Evolutionary conservation across 257 asterid genomes (phyloP), one percentile per base, ranked within the genome.

Genomic region (Gentiana dahurica): DNA sequence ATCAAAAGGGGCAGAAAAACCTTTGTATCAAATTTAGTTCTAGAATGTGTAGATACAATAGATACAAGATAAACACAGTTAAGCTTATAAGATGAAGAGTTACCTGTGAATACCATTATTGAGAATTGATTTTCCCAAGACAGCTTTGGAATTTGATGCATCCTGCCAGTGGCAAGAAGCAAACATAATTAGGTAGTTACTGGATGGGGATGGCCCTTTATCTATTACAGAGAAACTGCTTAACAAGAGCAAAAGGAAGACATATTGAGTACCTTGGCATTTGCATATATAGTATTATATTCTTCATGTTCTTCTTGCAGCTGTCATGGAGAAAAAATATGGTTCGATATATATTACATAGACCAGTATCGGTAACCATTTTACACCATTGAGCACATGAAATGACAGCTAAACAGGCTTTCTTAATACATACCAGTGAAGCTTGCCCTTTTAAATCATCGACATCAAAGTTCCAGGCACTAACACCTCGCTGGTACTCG

Each of bases 401-500:
- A 47, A 15, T 50, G 61, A 41, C 44, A 68, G 2, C 7, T 2
- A 8, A 33, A 11, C 36, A 54, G 13, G 32, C 63, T 53, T 54
- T 36, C 54, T 41, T 37, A 48, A 24, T 53, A 63, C 85, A 53
- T 83, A 92, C 99, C 90, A 81, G 73, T 68, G 97, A 81, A 60
- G 99, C 99, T 78, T 81, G 99, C 65, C 61, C 67, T 78, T 92
- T 92, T 77, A 92, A 79, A 73, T 92, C 99, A 78, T 85, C 97
- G 62, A 92, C 55, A 70, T 92, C 97, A 68, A 92, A 92, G 73
- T 92, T 92, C 99, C 99, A 92, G 41, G 93, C 97, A 61, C 99
- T 92, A 61, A 92, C 97, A 65, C 99, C 99, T 66, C 99, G 87
- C 77, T 92, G 92, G 68, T 92, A 92, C 78, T 85, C 94, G 71